Base-by-base conservation (phyloP, 495 filamentous ascomycete species). In the Daldinia loculata region DNA sequence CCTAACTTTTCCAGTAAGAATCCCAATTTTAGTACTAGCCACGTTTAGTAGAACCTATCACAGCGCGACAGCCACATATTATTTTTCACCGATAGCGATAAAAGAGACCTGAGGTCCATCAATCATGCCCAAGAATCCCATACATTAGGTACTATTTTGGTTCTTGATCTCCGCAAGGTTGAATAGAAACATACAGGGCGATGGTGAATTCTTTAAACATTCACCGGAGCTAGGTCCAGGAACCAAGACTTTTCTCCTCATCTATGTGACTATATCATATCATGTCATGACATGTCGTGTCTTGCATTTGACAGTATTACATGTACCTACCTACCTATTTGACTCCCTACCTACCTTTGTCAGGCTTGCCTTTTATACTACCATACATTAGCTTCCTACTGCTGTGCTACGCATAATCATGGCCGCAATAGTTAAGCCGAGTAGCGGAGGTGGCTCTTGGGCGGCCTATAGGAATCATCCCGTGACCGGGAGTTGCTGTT, bases 381-480 rank as follows among this genome's bases (percentile, higher is more conserved):
- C 38, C 3, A 51, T 50, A 57, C 43, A 55, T 67, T 14, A 63
- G 50, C 34, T 53, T 39, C 27, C 45, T 53, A 30, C 26, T 39
- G 32, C n/a, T 36, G 36, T 65, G 39, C 38, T 72, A 61, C 36
- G 65, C 51, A 41, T 36, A 36, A 51, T 34, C 24, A 43, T 48
- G 45, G 63, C 63, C 24, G 45, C 55, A 63, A 32, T 27, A 12
- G 41, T 36, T 30, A 43, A 24, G 26, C 62, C 66, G 56, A 63
- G 61, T 38, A 63, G 48, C 61, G 51, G 61, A 65, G 30, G 56
- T 41, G 45, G 57, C 51, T 59, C 14, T 53, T 1, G n/a, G 12
- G 32, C 26, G 12, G 22, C 70, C 66, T 69, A 69, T 73, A 66
- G 70, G 66, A 65, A 59, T 50, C 43, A 56, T 34, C 56, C 70